A percentile compares a stretch with the other conserved stretches of the same genome.
These are phyloP conservation scores for Suillus plorans DNA, from an alignment of 768 basidiomycete genomes.

Conservation along the genomic window DNA sequence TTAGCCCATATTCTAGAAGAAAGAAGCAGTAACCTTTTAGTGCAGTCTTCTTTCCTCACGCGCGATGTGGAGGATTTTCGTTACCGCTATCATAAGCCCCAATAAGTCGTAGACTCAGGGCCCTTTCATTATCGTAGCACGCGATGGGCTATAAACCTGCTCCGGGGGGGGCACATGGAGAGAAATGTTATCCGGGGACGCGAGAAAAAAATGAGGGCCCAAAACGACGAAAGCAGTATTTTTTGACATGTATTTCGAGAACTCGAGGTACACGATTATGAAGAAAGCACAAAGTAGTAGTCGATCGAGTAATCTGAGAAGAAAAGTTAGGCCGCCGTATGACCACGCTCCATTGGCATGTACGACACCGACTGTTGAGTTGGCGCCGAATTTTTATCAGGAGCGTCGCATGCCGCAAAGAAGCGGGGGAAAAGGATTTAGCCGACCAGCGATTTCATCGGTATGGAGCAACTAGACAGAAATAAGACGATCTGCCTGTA, in stretches of 20 bases:
- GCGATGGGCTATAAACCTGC: not conserved
- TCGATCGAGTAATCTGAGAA: slow-evolving; percentile 5
- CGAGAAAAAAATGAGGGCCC: not conserved
- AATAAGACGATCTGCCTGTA: not conserved
- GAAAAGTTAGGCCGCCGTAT: slow-evolving; percentile 9
- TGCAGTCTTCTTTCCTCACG: not conserved
- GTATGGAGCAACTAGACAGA: not conserved
- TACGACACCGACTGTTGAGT: not conserved
- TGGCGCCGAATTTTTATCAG: not conserved
- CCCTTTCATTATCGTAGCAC: not conserved
- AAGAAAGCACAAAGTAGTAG: not conserved
- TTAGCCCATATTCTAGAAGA: not conserved
- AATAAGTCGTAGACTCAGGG: not conserved
- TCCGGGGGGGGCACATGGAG: not conserved
- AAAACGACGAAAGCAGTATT: not conserved
- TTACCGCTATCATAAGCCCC: not conserved
- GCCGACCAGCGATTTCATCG: not conserved
- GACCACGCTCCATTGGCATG: not conserved
- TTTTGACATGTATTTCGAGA: slow-evolving; percentile 1
- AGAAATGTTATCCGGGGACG: not conserved
- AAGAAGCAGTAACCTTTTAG: not conserved
- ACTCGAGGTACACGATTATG: not conserved
- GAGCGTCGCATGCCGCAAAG: not conserved
- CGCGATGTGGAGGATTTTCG: slow-evolving; percentile 1
- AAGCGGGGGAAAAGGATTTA: not conserved